Conservation (phyloP, 2,329 filamentous ascomycete genomes). For the Diaporthe sp. region DNA sequence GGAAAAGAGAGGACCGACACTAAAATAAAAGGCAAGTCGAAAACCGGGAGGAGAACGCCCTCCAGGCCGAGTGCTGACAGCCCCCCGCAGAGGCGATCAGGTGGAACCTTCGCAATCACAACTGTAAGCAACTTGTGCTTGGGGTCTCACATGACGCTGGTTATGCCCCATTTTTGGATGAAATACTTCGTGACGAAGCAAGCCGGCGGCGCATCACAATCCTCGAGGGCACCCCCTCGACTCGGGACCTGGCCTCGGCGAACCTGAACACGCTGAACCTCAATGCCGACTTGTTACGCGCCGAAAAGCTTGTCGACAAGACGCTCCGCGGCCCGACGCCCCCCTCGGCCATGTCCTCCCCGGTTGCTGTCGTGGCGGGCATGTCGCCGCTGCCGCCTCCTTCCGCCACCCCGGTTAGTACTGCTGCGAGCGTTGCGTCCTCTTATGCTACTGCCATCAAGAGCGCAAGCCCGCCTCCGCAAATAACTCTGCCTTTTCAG, state of each 20-base stretch:
- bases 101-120: constrained; percentile 72
- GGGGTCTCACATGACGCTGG: constrained; percentile 74
- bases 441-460: constrained; percentile 60
- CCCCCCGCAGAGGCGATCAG: constrained; percentile 60
- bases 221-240: constrained; percentile 66
- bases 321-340: constrained; percentile 44
- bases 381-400: constrained; percentile 43
- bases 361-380: constrained; percentile 35
- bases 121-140: constrained; percentile 73
- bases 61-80: constrained; percentile 37
- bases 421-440: constrained; percentile 41
- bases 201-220: constrained; percentile 63
- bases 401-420: constrained; percentile 46
- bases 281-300: constrained; percentile 64
- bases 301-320: constrained; percentile 64
- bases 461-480: constrained; percentile 59
- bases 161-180: constrained; percentile 72
- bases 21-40: constrained; percentile 69
- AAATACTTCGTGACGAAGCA: constrained; percentile 62
- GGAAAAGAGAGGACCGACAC: constrained; percentile 71
- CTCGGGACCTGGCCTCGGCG: constrained; percentile 63
- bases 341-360: constrained; percentile 25
- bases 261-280: constrained; percentile 63
- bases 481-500: constrained; percentile 58
- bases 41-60: background rate